Evolutionary conservation across 2,329 filamentous ascomycete genomes (phyloP).

Genomic region (Lanzia echinophila): DNA sequence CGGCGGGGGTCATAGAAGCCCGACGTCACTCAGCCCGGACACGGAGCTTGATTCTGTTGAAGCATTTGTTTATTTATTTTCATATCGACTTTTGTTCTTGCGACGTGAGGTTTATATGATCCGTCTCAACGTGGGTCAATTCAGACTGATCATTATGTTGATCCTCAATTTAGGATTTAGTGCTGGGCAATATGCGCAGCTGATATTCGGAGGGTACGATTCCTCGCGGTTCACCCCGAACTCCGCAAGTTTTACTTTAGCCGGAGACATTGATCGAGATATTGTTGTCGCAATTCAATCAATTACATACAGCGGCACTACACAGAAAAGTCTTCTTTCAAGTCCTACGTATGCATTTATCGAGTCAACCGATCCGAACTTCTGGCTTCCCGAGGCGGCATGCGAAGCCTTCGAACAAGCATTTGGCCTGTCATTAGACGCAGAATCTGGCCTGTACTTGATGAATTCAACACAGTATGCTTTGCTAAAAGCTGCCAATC

Average conservation of each 20-base stretch:
- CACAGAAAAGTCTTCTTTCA: slow-evolving; percentile 28
- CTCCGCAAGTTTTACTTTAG: slow-evolving; percentile 33
- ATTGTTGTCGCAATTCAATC: slow-evolving; percentile 35
- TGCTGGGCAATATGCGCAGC: slow-evolving; percentile 32
- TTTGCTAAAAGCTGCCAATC: slow-evolving; percentile 21
- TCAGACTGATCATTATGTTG: no score
- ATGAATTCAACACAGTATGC: slow-evolving; percentile 41
- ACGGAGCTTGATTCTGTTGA: no score
- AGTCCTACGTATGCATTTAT: slow-evolving; percentile 36
- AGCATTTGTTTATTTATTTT: no score
- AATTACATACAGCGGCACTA: slow-evolving; percentile 32
- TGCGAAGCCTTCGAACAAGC: slow-evolving; percentile 58
- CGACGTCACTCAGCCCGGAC: no score
- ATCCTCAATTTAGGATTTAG: slow-evolving; percentile 10
- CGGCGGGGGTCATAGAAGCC: no score
- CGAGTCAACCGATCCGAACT: slow-evolving; percentile 55
- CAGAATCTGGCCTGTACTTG: slow-evolving; percentile 54
- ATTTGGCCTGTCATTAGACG: slow-evolving; percentile 59
- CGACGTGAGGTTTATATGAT: no score
- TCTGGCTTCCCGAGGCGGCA: slow-evolving; percentile 53
- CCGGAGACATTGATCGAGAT: slow-evolving; percentile 34
- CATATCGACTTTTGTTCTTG: no score
- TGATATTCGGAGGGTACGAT: slow-evolving; percentile 37
- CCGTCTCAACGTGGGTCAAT: no score
- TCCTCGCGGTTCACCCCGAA: slow-evolving; percentile 34